Conservation (phyloP, 768 basidiomycete species). For the Neoboletus brunneissimus region DNA sequence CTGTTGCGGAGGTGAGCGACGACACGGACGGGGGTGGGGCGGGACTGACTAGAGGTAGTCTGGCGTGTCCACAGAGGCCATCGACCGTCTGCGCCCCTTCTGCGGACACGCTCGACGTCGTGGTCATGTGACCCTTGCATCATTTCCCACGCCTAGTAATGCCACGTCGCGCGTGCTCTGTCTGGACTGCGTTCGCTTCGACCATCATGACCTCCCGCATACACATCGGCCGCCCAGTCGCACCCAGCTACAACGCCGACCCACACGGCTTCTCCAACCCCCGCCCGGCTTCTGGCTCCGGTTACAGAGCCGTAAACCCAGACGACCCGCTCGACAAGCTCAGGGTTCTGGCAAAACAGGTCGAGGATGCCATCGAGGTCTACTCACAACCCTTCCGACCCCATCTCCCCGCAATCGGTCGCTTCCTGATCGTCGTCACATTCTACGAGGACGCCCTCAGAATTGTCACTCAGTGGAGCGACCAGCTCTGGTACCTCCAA, state of each 20-base stretch:
- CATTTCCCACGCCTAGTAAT: constrained; percentile 22
- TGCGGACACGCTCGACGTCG: neutral
- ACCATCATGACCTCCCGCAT: constrained; percentile 74
- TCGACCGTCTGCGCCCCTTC: too few relatives aligned
- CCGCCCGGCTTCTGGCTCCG: constrained; percentile 58
- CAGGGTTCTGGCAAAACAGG: constrained; percentile 62
- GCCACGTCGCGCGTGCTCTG: constrained; percentile 23
- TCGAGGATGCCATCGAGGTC: constrained; percentile 92
- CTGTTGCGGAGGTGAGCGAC: constrained; percentile 23
- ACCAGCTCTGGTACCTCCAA: constrained; percentile 98
- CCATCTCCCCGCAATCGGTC: constrained; percentile 89
- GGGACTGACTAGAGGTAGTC: constrained; percentile 33
- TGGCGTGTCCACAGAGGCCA: constrained; percentile 7
- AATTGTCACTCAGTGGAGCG: constrained; percentile 91
- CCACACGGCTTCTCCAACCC: constrained; percentile 81
- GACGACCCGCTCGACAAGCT: constrained; percentile 82
- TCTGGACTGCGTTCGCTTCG: neutral
- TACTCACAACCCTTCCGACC: constrained; percentile 92
- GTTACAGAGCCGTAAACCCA: constrained; percentile 77
- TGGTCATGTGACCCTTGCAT: constrained; percentile 22
- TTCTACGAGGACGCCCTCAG: constrained; percentile 96
- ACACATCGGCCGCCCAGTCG: constrained; percentile 71
- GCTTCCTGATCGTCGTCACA: constrained; percentile 96
- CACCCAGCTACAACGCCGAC: constrained; percentile 59
- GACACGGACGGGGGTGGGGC: neutral